Evolutionary conservation across 2,329 filamentous ascomycete species (phyloP).

Genomic region (Diaporthe aspalathi): DNA sequence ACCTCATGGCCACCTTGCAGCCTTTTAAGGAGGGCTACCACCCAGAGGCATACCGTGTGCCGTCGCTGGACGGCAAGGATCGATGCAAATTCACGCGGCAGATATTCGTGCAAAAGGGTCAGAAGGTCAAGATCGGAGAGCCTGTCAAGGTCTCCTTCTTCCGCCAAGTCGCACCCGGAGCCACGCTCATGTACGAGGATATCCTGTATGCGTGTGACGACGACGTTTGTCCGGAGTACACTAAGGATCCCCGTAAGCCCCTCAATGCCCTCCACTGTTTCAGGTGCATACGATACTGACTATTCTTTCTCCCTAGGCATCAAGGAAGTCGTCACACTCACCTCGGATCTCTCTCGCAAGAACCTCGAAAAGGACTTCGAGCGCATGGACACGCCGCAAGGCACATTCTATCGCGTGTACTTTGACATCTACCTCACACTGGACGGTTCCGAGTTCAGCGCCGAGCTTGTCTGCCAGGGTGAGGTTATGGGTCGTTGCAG

Average conservation of each 20-base stretch:
- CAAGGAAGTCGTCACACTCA: conserved; percentile 98
- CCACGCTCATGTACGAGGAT: conserved; percentile 99
- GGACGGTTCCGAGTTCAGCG: conserved; percentile 97
- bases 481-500: conserved; percentile 99
- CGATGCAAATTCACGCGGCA: conserved; percentile 98
- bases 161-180: conserved; percentile 95
- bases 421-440: conserved; percentile 90
- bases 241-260: conserved; percentile 96
- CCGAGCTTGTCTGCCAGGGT: conserved; percentile 97
- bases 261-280: not conserved
- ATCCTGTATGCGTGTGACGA: conserved; percentile 98
- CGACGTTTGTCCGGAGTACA: conserved; percentile 97
- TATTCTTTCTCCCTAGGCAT: conserved; percentile 73
- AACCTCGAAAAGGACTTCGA: conserved; percentile 99
- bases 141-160: conserved; percentile 99
- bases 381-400: conserved; percentile 98
- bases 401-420: conserved; percentile 90
- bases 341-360: conserved; percentile 95
- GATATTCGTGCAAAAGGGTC: conserved; percentile 98
- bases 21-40: conserved; percentile 99
- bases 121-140: conserved; percentile 98
- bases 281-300: conserved; percentile 35
- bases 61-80: conserved; percentile 95
- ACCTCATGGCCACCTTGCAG: conserved; percentile 98
- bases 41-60: conserved; percentile 96